Percentiles rank a stretch among this genome's conserved stretches.
These are phyloP conservation scores for Zymoseptoria tritici DNA, from an alignment of 2,329 filamentous ascomycete species.

Conservation along the genomic window DNA sequence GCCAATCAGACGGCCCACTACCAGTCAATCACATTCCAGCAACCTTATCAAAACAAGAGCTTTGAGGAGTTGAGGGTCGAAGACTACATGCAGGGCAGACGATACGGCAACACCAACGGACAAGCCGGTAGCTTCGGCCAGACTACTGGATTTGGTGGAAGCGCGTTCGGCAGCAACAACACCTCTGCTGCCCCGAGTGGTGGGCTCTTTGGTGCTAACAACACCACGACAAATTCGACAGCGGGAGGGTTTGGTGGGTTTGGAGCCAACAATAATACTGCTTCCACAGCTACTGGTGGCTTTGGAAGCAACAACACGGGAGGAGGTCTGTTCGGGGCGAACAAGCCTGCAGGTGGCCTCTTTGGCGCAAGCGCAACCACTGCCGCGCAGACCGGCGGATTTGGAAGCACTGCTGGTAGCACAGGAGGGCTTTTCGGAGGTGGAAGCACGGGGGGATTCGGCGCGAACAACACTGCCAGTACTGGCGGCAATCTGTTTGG, in stretches of 20 bases:
- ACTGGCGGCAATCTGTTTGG: constrained; percentile 5
- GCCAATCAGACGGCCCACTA: constrained; percentile 57
- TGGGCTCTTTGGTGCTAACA: constrained; percentile 32
- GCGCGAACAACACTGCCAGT: background rate
- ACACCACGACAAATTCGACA: constrained; percentile 14
- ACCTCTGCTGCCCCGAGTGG: constrained; percentile 22
- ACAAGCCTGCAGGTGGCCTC: constrained; percentile 24
- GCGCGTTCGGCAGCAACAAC: constrained; percentile 30
- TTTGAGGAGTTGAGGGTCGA: constrained; percentile 61
- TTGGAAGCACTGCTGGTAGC: constrained; percentile 14
- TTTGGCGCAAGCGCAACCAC: constrained; percentile 21
- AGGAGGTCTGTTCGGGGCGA: constrained; percentile 26
- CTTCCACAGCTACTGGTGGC: constrained; percentile 21
- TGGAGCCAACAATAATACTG: constrained; percentile 32
- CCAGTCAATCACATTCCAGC: constrained; percentile 72
- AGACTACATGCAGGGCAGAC: constrained; percentile 82
- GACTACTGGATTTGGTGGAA: constrained; percentile 44
- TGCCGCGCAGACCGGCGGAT: constrained; percentile 12
- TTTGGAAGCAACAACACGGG: constrained; percentile 29
- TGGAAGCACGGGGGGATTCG: background rate
- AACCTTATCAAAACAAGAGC: constrained; percentile 81
- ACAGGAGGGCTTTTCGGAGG: background rate
- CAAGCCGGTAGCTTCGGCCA: constrained; percentile 76
- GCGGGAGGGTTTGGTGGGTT: constrained; percentile 38
- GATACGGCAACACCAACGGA: constrained; percentile 73